Conservation (phyloP, 202 grass and related monocot genomes). For the Schoenoplectus triqueter region DNA sequence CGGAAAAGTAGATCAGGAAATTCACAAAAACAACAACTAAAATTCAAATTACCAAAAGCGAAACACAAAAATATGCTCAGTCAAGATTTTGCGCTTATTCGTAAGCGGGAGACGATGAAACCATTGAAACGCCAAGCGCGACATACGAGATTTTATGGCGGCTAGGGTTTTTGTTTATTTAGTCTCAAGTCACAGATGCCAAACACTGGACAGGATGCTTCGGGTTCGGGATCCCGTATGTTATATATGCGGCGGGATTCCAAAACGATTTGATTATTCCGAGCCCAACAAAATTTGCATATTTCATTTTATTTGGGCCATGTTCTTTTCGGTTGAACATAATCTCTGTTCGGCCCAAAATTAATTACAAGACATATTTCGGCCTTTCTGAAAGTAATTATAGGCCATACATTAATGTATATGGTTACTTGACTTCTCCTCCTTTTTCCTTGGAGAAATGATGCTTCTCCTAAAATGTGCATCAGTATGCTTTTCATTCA, state of each 20-base stretch:
- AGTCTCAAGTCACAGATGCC: background rate
- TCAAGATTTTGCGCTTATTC: background rate
- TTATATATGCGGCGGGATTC: too few relatives aligned
- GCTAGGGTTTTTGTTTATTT: background rate
- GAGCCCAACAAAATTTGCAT: too few relatives aligned
- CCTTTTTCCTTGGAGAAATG: too few relatives aligned
- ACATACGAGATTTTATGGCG: background rate
- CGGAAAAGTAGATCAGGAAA: background rate
- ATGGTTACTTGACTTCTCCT: too few relatives aligned
- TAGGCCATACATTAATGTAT: too few relatives aligned
- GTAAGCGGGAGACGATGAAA: too few relatives aligned
- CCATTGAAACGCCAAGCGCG: too few relatives aligned
- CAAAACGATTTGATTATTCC: too few relatives aligned
- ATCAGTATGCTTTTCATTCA: too few relatives aligned
- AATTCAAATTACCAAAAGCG: background rate
- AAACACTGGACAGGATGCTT: too few relatives aligned
- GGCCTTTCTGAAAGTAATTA: background rate
- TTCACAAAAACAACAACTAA: background rate
- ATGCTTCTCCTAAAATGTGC: too few relatives aligned
- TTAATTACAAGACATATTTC: background rate
- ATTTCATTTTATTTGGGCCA: background rate
- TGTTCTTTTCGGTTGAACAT: background rate
- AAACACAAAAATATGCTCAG: background rate
- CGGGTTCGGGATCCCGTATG: too few relatives aligned
- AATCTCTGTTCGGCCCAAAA: background rate